Evolutionary conservation across 2,329 filamentous ascomycete genomes (phyloP).

Genomic region (Bertia moriformis): DNA sequence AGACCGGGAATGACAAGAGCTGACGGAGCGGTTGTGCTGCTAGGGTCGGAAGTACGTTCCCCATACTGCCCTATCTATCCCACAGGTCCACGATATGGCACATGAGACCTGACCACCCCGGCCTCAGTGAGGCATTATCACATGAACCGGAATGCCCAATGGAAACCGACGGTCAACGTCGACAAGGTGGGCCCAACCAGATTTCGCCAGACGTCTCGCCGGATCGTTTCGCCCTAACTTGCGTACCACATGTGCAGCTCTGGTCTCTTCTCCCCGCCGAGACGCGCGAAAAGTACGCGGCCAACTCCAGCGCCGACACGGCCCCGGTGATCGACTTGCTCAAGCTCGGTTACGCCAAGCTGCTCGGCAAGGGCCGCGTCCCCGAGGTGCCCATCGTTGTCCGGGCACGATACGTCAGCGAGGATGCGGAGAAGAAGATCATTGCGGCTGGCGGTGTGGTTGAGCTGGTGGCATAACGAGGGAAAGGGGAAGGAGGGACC

Average conservation of each 20-base stretch:
- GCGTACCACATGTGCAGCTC: no score
- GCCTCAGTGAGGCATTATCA: conserved; percentile 96
- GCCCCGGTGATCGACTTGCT: conserved; percentile 97
- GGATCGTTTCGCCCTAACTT: no score
- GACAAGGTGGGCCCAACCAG: conserved; percentile 79
- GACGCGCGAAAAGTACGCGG: no score
- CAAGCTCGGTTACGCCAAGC: conserved; percentile 92
- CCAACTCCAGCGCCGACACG: conserved; percentile 72
- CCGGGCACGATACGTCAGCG: conserved; percentile 86
- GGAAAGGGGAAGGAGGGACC: neutral
- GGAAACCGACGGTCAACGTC: conserved; percentile 97
- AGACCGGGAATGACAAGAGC: no score
- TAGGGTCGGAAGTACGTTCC: no score
- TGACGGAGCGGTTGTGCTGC: no score
- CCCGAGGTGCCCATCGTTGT: conserved; percentile 89
- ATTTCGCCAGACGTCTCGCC: no score
- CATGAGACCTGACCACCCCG: no score
- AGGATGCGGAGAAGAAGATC: conserved; percentile 97
- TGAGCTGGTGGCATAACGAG: conserved; percentile 90
- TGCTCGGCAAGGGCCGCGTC: conserved; percentile 94
- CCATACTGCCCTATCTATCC: no score
- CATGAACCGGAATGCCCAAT: conserved; percentile 88
- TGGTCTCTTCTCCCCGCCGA: conserved; percentile 90
- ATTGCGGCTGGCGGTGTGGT: conserved; percentile 91
- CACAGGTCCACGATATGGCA: no score